Base-by-base conservation (phyloP, 2,329 filamentous ascomycete species). In the Penicillium freii region DNA sequence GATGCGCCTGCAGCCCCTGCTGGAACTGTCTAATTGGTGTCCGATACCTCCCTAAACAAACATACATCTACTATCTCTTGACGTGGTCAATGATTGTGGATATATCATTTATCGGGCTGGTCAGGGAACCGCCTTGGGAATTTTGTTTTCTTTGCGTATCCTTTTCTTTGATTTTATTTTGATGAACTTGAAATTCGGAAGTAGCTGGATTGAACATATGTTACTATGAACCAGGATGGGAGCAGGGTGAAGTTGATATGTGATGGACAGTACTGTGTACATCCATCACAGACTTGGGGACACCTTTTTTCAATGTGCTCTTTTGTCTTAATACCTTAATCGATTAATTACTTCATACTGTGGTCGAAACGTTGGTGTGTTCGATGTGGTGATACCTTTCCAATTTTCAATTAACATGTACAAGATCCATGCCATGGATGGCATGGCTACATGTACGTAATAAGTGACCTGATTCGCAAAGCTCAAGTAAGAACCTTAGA, bases 1-100 rank as follows among this genome's bases (percentile, higher is more conserved):
- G 65, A 67, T 60, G 62, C 57, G 1, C 64, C 64, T 51, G 36
- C 50, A 23, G 50, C 49, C 31, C 62, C 61, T 25, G 57, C 59
- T 4, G 56, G 56, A 7, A 58, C 57, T 46, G 60, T 65, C 17
- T 65, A 51, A 53, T 13, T 0, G 10, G n/a, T 33, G 0, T n/a
- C 13, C 5, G 8, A 7, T 40, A 23, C 27, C 10, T 19, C 17
- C n/a, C 13, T 15, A n/a, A 13, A 25, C 4, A 23, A 17, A 29
- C 34, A 15, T 43, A n/a, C 7, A 15, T 44, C 40, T 25, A 19
- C 19, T 34, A n/a, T 15, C 9, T 23, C 10, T 33, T 44, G 27
- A 19, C 17, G 5, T 19, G 36, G n/a, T 40, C 23, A 43, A 39
- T 17, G 5, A 17, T 25, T 33, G 49, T 51, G 21, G 49, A 31